Evolutionary conservation across 345 rosid genomes (phyloP).

Genomic region (Gossypium australe): DNA sequence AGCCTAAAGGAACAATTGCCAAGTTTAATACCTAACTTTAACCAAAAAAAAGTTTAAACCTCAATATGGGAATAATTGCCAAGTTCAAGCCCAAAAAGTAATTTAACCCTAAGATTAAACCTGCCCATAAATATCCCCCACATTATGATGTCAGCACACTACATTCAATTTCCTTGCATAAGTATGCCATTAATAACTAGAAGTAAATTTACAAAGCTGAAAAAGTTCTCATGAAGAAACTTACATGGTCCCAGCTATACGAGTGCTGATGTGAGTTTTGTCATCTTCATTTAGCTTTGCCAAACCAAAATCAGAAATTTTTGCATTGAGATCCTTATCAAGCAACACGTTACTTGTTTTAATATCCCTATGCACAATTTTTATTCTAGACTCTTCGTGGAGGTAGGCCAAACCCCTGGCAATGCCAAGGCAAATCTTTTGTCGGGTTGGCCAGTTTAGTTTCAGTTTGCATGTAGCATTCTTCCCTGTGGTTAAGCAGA

Average conservation of each 20-base stretch:
- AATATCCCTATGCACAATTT: slow-evolving; percentile 90
- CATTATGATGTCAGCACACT: neutral
- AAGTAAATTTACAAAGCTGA: neutral
- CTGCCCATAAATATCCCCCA: neutral
- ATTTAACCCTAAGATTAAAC: neutral
- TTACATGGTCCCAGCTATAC: slow-evolving; percentile 87
- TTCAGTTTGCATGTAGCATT: slow-evolving; percentile 40
- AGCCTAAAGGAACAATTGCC: too few relatives aligned
- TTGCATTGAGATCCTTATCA: slow-evolving; percentile 72
- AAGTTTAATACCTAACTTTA: too few relatives aligned
- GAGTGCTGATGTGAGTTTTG: slow-evolving; percentile 78
- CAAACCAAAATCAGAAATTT: slow-evolving; percentile 89
- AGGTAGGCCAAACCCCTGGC: slow-evolving; percentile 77
- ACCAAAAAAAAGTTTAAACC: too few relatives aligned
- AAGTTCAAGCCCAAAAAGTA: too few relatives aligned
- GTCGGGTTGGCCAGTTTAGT: slow-evolving; percentile 68
- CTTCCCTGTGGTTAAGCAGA: slow-evolving; percentile 36
- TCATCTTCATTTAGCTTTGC: slow-evolving; percentile 85
- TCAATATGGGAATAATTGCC: too few relatives aligned
- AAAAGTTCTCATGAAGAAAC: slow-evolving; percentile 7
- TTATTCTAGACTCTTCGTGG: slow-evolving; percentile 79
- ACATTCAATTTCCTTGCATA: neutral
- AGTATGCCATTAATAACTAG: neutral
- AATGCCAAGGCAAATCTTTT: slow-evolving; percentile 63
- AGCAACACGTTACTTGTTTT: slow-evolving; percentile 88